Evolutionary conservation across 1,284 basidiomycete species (phyloP).

Genomic region (Austroboletus niveus): DNA sequence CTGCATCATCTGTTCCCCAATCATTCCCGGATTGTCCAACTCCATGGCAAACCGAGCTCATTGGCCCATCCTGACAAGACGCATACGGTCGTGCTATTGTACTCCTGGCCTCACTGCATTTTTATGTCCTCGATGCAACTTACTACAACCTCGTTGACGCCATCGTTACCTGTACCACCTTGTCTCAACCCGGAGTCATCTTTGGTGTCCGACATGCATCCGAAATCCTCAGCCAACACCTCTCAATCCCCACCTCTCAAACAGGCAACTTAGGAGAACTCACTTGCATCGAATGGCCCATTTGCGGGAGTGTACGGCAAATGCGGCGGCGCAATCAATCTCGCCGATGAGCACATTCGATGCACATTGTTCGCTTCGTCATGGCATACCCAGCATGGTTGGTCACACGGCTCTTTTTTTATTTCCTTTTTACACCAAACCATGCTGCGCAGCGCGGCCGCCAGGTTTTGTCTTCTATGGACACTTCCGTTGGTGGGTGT

Average conservation of each 20-base stretch:
- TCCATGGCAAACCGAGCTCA: neutral
- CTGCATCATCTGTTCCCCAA: neutral
- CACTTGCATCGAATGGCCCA: neutral
- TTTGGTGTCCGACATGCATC: constrained; percentile 1
- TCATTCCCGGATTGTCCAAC: neutral
- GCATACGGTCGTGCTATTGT: neutral
- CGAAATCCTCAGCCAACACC: neutral
- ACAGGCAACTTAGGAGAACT: neutral
- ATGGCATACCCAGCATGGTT: neutral
- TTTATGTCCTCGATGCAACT: neutral
- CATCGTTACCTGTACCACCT: constrained; percentile 3
- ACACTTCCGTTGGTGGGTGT: neutral
- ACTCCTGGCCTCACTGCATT: neutral
- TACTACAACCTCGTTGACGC: constrained; percentile 1
- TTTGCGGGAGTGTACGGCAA: neutral
- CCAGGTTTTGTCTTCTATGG: neutral
- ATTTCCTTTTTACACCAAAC: neutral
- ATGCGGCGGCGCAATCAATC: neutral
- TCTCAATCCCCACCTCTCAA: neutral
- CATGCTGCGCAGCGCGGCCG: neutral
- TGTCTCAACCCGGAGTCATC: neutral
- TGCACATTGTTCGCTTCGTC: neutral
- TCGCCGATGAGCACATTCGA: neutral
- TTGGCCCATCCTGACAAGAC: neutral
- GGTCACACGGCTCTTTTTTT: neutral